phyloP scores from a whole-genome alignment of 2,329 filamentous ascomycete genomes.

The Bipolaris sorokiniana region DNA sequence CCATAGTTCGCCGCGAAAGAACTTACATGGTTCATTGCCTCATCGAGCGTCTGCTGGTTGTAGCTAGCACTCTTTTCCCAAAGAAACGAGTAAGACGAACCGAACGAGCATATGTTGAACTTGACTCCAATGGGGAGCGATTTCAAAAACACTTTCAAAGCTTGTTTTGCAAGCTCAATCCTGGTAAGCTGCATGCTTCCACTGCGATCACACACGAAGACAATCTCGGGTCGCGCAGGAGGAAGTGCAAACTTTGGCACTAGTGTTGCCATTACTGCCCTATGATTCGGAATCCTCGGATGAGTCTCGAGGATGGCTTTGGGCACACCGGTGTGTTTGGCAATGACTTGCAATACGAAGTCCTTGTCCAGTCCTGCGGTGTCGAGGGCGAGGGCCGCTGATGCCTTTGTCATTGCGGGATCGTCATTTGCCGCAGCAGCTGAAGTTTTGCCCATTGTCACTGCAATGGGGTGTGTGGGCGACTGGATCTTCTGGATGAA shows the following conservation, averaged over 20 bases:
- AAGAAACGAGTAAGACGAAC: constrained; percentile 54
- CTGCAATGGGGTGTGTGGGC: constrained; percentile 70
- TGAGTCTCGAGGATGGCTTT: constrained; percentile 71
- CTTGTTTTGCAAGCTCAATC: constrained; percentile 61
- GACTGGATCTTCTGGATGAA: constrained; percentile 68
- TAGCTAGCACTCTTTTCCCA: constrained; percentile 58
- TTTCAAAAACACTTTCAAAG: constrained; percentile 69
- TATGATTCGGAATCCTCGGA: constrained; percentile 64
- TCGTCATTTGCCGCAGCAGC: constrained; percentile 51
- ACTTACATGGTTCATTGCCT: constrained; percentile 53
- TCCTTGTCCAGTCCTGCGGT: constrained; percentile 65
- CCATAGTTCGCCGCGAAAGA: constrained; percentile 57
- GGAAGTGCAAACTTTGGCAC: constrained; percentile 73
- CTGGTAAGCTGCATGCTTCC: constrained; percentile 65
- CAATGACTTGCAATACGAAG: constrained; percentile 69
- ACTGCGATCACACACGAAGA: constrained; percentile 75
- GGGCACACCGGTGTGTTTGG: constrained; percentile 66
- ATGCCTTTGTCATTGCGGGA: constrained; percentile 65
- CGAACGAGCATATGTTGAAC: constrained; percentile 76
- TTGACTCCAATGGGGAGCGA: constrained; percentile 67
- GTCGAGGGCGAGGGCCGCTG: constrained; percentile 64
- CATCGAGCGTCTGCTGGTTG: constrained; percentile 52
- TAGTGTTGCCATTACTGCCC: constrained; percentile 72
- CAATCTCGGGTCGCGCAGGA: constrained; percentile 64
- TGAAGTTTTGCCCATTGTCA: constrained; percentile 67